These are phyloP conservation scores for Bauhinia variegata DNA, from an alignment of 306 rosid genomes.

Conservation along the genomic window DNA sequence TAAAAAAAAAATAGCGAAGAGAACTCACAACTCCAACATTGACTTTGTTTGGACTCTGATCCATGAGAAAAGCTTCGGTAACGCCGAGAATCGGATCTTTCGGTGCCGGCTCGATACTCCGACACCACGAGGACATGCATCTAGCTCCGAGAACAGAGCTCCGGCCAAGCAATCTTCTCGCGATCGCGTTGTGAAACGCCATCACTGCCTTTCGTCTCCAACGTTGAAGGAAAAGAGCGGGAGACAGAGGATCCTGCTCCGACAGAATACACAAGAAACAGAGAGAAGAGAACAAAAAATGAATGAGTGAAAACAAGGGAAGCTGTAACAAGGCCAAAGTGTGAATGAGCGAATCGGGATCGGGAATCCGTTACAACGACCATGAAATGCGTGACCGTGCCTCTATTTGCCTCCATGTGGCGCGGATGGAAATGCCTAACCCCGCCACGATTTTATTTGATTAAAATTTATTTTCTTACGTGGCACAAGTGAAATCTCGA, in stretches of 20 bases:
- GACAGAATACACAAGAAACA: no score
- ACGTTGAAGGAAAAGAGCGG: neutral
- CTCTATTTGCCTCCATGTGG: no score
- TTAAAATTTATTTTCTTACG: no score
- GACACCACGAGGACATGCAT: conserved; percentile 81
- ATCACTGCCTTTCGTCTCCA: conserved; percentile 35
- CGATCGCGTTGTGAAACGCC: conserved; percentile 54
- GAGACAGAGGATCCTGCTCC: no score
- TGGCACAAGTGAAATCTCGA: no score
- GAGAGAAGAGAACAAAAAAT: no score
- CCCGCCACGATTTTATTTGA: no score
- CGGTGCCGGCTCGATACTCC: conserved; percentile 75
- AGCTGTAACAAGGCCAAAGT: neutral
- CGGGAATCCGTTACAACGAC: neutral
- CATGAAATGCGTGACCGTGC: conserved; percentile 31
- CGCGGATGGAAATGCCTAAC: no score
- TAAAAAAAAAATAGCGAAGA: neutral
- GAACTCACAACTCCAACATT: conserved; percentile 93
- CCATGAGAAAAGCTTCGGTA: conserved; percentile 92
- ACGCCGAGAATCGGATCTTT: conserved; percentile 99
- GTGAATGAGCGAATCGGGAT: conserved; percentile 1
- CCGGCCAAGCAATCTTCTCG: conserved; percentile 33
- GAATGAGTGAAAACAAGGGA: no score
- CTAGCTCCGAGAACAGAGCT: conserved; percentile 59
- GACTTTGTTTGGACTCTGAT: conserved; percentile 84